Evolutionary conservation across 345 rosid species (phyloP), one percentile per base, ranked within the genome.

Genomic region (Passiflora organensis): DNA sequence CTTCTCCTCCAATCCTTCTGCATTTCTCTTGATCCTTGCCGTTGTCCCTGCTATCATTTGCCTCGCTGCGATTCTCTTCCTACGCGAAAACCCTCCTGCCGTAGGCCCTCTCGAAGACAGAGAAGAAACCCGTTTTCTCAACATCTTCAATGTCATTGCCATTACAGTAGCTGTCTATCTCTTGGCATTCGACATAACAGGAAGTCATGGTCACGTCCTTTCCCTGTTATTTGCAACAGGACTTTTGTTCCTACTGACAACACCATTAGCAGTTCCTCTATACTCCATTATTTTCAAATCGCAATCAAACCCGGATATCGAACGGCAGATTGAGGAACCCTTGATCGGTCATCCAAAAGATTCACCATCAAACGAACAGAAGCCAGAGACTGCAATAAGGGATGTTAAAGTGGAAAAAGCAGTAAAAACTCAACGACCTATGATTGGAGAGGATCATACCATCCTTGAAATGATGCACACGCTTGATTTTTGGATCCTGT

Each of bases 401-500:
- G 51, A 17, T 32, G 6, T 24, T 9, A 39, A 43, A 22, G 57
- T 45, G 32, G 66, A 60, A 41, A 69, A 59, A 45, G 43, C 43
- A 15, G 62, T 52, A 51, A 47, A 23, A 39, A 69, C 59, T 60
- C 64, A 41, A 55, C 53, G 48, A 4, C 82, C 83, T 18, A 39
- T 32, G 2, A 65, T 75, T 2, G 90, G 86, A 18, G 82, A 81
- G 57, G 86, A 84, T 14, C 81, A 72, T 39, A 81, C 81, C 0
- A 64, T 84, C n/a, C 1, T 56, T 0, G 76, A 84, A 59, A 58
- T 66, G 51, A 3, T 81, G 10, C 43, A 37, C 53, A 84, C 79
- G 13, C 13, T 62, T 45, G 90, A 81, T 34, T 79, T 84, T 67
- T 84, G 90, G 87, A 43, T 84, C 2, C 21, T 81, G 67, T 84